Evolutionary conservation across 1,284 basidiomycete species (phyloP), one percentile per base, ranked within the genome.

Genomic region (Cryptococcus sp.): DNA sequence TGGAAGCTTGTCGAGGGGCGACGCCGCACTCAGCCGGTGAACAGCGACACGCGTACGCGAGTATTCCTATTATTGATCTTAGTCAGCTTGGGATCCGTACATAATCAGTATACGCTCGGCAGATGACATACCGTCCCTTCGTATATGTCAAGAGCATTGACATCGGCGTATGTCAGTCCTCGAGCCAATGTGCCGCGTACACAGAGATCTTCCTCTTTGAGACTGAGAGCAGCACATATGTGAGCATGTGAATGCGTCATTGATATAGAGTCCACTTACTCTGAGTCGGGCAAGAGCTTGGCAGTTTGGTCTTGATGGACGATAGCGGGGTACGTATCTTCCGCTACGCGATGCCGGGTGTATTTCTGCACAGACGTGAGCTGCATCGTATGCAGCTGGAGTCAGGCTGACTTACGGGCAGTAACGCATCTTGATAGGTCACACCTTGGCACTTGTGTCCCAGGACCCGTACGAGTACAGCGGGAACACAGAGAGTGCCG

Each of bases 401-500:
- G 42, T 27, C 16, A 47, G 19, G 25, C 40, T 48, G 49, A 45
- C 22, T 7, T 73, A 84, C 83, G 10, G 80, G 75, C 4, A 85
- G 68, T 6, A 85, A 56, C 0, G 83, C 84, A 55, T 87, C 84
- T 64, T 85, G 84, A 53, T 86, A 82, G 44, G 81, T 70, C 5
- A 90, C 80, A 59, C 84, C 80, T 10, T 79, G 68, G 11, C 84
- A 85, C 53, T 85, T 78, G 59, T 87, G 84, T 10, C 80, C 80
- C 25, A 90, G 83, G 10, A 90, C 88, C 19, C 84, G 80, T 57
- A 78, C 81, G 41, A 90, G 78, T 65, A 90, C 85, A 52, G 82
- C 83, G 11, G 88, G 88, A 62, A 89, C 87, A 81, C 88, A 85
- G 25, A 90, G 77, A 0, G 89, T 91, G 27, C 92, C 92, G 73